These are phyloP conservation scores for Chaetomium fimeti DNA, from an alignment of 495 filamentous ascomycete species.

Conservation along the genomic window DNA sequence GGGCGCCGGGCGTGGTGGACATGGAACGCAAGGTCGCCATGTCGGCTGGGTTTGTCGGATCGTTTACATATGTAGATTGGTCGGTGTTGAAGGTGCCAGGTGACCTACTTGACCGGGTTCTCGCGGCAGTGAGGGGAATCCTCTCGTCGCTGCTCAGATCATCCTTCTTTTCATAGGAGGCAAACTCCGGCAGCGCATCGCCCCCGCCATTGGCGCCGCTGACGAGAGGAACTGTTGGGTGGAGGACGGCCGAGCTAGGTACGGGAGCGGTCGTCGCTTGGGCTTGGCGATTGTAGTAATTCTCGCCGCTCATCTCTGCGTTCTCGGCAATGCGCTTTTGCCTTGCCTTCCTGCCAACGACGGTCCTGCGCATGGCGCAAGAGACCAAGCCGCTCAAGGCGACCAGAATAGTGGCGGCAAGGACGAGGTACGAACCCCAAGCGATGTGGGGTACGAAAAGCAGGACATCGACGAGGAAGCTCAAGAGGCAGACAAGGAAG, in stretches of 20 bases:
- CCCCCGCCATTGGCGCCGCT: slow-evolving; percentile 49
- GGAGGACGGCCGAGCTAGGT: slow-evolving; percentile 43
- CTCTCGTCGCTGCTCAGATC: slow-evolving; percentile 70
- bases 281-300: slow-evolving; percentile 77
- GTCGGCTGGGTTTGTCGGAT: slow-evolving; percentile 36
- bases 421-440: slow-evolving; percentile 94
- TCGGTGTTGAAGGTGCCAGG: slow-evolving; percentile 40
- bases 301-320: slow-evolving; percentile 90
- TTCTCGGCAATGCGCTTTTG: slow-evolving; percentile 90
- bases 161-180: slow-evolving; percentile 70
- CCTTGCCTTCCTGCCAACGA: slow-evolving; percentile 87
- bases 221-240: slow-evolving; percentile 56
- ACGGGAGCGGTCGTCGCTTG: slow-evolving; percentile 45
- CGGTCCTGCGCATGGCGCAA: slow-evolving; percentile 93
- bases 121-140: slow-evolving; percentile 71
- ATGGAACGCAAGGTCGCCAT: slow-evolving; percentile 33
- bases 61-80: slow-evolving; percentile 32
- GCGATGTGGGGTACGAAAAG: slow-evolving; percentile 90
- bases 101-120: slow-evolving; percentile 54
- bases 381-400: slow-evolving; percentile 80
- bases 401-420: slow-evolving; percentile 85
- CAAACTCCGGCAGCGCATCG: slow-evolving; percentile 70
- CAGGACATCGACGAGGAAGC: slow-evolving; percentile 92
- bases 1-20: slow-evolving; percentile 38
- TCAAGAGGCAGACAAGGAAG: slow-evolving; percentile 77